Evolutionary conservation across 2,329 filamentous ascomycete genomes (phyloP).

Genomic region (Talaromyces sp.): DNA sequence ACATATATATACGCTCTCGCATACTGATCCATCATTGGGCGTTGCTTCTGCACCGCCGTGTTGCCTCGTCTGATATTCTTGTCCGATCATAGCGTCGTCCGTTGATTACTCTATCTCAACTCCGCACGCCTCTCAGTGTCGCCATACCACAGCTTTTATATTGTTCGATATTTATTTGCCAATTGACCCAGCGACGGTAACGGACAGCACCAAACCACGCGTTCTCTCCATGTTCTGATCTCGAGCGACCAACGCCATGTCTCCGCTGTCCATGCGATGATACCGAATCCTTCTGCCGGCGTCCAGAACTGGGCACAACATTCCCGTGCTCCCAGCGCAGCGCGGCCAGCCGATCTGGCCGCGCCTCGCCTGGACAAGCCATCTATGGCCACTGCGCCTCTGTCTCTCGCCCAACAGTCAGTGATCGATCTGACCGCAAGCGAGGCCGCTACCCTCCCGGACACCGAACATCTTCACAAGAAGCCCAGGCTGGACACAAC

Average conservation of each 20-base stretch:
- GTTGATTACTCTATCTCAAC: neutral
- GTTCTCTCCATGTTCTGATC: conserved; percentile 4
- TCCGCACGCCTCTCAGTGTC: neutral
- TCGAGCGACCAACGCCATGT: conserved; percentile 26
- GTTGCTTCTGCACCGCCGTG: neutral
- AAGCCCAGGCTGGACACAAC: conserved; percentile 30
- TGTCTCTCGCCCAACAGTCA: conserved; percentile 22
- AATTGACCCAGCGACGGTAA: neutral
- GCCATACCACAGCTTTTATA: neutral
- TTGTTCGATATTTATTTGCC: neutral
- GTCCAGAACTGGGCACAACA: conserved; percentile 34
- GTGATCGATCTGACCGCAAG: conserved; percentile 33
- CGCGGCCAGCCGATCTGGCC: conserved; percentile 16
- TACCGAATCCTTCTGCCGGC: conserved; percentile 35
- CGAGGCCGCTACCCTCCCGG: conserved; percentile 22
- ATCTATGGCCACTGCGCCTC: conserved; percentile 19
- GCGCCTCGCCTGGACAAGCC: conserved; percentile 21
- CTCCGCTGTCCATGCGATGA: conserved; percentile 37
- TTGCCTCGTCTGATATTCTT: neutral
- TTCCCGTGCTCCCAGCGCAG: conserved; percentile 26
- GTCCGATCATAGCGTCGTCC: neutral
- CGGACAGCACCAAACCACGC: neutral
- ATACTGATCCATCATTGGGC: neutral
- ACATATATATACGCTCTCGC: neutral
- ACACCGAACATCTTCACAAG: conserved; percentile 32